Percentiles rank a stretch among this genome's conserved stretches.
These are phyloP conservation scores for Claviceps digitariae DNA, from an alignment of 2,329 filamentous ascomycete genomes.

Conservation along the genomic window DNA sequence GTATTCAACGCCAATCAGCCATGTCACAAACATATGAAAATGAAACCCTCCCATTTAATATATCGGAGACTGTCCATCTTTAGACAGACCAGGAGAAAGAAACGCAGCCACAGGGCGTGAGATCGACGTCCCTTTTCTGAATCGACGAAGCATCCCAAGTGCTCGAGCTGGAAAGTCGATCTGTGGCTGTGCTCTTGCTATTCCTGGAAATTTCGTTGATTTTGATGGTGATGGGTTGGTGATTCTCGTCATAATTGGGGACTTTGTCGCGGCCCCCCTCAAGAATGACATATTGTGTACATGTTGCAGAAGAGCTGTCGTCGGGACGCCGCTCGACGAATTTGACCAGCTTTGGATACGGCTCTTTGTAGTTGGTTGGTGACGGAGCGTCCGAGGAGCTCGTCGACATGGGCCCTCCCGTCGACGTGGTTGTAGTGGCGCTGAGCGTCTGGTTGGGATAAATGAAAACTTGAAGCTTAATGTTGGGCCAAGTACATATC, in stretches of 20 bases:
- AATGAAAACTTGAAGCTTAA: conserved; percentile 42
- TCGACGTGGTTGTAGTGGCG: conserved; percentile 9
- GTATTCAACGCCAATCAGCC: not conserved
- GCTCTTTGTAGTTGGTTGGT: conserved; percentile 12
- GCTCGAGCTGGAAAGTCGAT: conserved; percentile 4
- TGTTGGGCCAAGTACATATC: conserved; percentile 46
- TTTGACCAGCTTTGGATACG: conserved; percentile 40
- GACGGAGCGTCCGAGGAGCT: not conserved
- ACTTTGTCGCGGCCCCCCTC: conserved; percentile 22
- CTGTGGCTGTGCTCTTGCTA: not conserved
- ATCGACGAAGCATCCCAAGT: conserved; percentile 1
- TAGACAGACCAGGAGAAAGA: conserved; percentile 5
- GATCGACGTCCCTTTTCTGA: conserved; percentile 2
- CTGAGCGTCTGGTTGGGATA: conserved; percentile 40
- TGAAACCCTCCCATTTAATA: not conserved
- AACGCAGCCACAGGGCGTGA: conserved; percentile 5
- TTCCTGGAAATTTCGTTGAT: conserved; percentile 25
- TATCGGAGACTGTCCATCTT: not conserved
- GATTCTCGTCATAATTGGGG: conserved; percentile 20
- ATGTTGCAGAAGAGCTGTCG: conserved; percentile 23
- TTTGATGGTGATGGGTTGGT: conserved; percentile 26
- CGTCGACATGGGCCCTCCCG: not conserved
- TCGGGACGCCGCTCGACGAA: conserved; percentile 37
- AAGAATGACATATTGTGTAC: conserved; percentile 34
- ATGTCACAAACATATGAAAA: not conserved